Evolutionary conservation across 495 filamentous ascomycete species (phyloP), one percentile per base, ranked within the genome.

Genomic region (Parathielavia appendiculata): DNA sequence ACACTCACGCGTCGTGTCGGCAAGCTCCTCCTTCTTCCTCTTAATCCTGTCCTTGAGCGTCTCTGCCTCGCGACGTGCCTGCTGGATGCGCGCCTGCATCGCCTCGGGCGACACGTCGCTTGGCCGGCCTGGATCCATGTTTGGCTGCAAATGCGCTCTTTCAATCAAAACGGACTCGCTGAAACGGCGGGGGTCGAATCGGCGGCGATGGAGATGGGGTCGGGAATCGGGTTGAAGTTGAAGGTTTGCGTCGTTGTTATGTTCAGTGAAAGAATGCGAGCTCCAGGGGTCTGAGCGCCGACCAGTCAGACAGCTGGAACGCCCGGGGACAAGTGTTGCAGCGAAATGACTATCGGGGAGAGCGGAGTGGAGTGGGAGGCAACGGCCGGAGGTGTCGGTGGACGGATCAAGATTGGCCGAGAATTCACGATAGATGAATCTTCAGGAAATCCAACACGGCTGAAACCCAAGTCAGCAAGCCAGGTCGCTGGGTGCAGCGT

Each of bases 11-110:
- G 92, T 92, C 61, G 91, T 92, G 75, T 98, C 93, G 68, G 92
- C 95, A 63, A 98, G 81, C 75, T 97, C 93, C 83, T 98, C 93
- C 87, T 97, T 98, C 83, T 93, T 93, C 77, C 91, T 84, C 86
- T 95, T 98, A 82, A 98, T 98, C 76, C 89, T 86, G 73, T 97
- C 93, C 82, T 98, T 98, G 62, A 98, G 78, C 40, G 87, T 91
- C 80, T 98, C 93, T 62, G 93, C 93, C 81, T 98, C 93, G 79
- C 93, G 90, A 78, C 93, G 84, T 69, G 93, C 93, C 63, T 92
- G 88, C 71, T 95, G 91, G 71, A 98, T 98, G 79, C 88, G 90
- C 70, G 77, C 74, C 72, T 83, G 80, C 80, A 83, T 83, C 65
- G 77, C 77, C 74, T 83, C 80, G 56, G 80, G 79, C 69, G 79